phyloP scores from a whole-genome alignment of 176 grass and related monocot genomes.

The Musa acuminata region DNA sequence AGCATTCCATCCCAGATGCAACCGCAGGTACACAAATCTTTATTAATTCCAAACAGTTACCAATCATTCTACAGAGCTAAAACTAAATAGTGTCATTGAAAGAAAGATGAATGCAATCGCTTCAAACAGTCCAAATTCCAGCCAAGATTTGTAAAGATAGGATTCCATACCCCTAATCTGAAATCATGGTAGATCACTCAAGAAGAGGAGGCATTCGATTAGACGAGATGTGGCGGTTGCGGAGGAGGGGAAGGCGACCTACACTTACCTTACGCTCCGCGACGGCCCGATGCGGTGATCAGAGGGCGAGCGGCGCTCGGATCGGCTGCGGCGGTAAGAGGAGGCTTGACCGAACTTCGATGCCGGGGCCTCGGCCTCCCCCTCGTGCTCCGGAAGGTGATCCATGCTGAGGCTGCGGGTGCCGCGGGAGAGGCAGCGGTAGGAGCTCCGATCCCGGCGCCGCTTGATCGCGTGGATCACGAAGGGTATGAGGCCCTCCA shows the following conservation, averaged over 20 bases:
- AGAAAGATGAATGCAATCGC: too few relatives aligned
- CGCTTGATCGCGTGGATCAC: constrained; percentile 9
- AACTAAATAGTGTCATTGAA: too few relatives aligned
- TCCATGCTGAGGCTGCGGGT: not conserved
- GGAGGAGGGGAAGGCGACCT: not conserved
- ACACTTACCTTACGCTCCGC: not conserved
- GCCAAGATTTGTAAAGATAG: too few relatives aligned
- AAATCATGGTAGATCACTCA: too few relatives aligned
- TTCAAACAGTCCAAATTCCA: too few relatives aligned
- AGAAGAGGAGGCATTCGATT: too few relatives aligned
- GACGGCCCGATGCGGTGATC: not conserved
- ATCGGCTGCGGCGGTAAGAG: not conserved
- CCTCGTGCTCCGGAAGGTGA: not conserved
- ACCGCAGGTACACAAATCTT: too few relatives aligned
- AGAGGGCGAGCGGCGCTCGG: not conserved
- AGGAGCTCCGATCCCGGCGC: not conserved
- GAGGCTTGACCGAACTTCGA: not conserved
- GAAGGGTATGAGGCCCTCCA: constrained; percentile 4
- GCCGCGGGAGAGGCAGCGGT: not conserved
- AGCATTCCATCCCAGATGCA: too few relatives aligned
- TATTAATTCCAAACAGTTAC: too few relatives aligned
- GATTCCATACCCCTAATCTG: too few relatives aligned
- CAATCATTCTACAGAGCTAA: too few relatives aligned
- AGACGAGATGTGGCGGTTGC: not conserved
- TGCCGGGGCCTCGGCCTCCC: not conserved